These are phyloP conservation scores for Diplotaxis tenuifolia DNA, from an alignment of 345 rosid species.

Conservation along the genomic window DNA sequence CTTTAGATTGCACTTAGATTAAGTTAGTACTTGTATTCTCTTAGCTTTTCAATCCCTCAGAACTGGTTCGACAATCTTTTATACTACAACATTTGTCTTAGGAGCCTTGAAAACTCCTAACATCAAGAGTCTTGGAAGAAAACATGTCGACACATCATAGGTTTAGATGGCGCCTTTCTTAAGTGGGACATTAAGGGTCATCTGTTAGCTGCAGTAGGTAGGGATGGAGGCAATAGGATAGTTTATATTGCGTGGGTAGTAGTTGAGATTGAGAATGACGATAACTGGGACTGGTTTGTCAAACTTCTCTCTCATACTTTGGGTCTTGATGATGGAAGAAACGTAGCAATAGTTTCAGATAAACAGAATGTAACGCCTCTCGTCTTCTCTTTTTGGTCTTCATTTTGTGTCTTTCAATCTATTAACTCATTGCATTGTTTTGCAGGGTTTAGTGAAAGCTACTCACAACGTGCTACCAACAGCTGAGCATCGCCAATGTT, in stretches of 20 bases:
- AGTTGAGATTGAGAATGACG: background rate
- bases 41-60: too few species aligned
- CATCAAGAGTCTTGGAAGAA: background rate
- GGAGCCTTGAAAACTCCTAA: too few species aligned
- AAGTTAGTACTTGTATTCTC: too few species aligned
- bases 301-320: background rate
- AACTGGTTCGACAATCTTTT: too few species aligned
- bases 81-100: too few species aligned
- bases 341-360: background rate
- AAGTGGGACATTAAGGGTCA: background rate
- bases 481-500: background rate
- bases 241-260: background rate
- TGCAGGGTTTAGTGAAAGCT: background rate
- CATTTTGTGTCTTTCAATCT: background rate
- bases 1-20: too few species aligned
- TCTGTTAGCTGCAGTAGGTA: background rate
- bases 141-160: background rate
- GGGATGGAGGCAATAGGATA: background rate
- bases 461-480: background rate
- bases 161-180: background rate
- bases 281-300: background rate
- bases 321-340: background rate
- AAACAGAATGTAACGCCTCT: background rate
- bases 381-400: too few species aligned
- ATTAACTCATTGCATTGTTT: background rate